Conservation (phyloP, 1,284 basidiomycete species). For the Fomitopsis betulina region DNA sequence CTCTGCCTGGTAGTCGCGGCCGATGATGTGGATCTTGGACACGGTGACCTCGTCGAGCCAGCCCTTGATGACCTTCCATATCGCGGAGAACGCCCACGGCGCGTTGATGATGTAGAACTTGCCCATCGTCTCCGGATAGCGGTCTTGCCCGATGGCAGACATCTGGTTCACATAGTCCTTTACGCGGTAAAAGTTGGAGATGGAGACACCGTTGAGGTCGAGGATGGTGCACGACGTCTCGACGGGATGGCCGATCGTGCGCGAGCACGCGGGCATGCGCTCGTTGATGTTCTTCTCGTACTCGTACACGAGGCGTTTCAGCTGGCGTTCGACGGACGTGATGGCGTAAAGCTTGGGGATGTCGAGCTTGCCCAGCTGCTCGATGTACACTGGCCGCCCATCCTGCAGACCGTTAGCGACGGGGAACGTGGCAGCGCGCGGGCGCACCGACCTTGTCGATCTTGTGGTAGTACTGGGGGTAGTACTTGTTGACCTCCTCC, state of each 20-base stretch:
- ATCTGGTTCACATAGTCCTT: constrained; percentile 89
- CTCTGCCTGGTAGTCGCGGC: constrained; percentile 60
- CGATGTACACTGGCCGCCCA: constrained; percentile 94
- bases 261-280: constrained; percentile 82
- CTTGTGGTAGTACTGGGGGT: constrained; percentile 97
- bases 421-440: background rate
- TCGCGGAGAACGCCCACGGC: constrained; percentile 87
- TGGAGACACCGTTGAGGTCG: constrained; percentile 81
- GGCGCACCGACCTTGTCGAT: constrained; percentile 70
- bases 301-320: constrained; percentile 87
- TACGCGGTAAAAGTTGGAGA: constrained; percentile 87
- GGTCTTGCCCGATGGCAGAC: constrained; percentile 82
- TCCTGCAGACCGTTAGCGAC: constrained; percentile 47
- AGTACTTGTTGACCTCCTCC: constrained; percentile 83
- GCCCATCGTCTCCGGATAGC: constrained; percentile 94
- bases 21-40: constrained; percentile 86
- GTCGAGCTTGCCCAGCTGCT: constrained; percentile 89
- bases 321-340: constrained; percentile 87
- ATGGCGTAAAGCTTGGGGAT: constrained; percentile 76
- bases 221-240: constrained; percentile 99
- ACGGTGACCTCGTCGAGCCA: constrained; percentile 97
- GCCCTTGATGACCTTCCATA: constrained; percentile 88
- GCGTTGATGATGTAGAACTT: constrained; percentile 96
- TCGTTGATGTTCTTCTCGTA: constrained; percentile 87
- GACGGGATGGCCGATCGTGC: constrained; percentile 75